A percentile compares a stretch with the other conserved stretches of the same genome.
Evolutionary conservation across 2,329 filamentous ascomycete species (phyloP).

Genomic region (Hirsutella minnesotensis): DNA sequence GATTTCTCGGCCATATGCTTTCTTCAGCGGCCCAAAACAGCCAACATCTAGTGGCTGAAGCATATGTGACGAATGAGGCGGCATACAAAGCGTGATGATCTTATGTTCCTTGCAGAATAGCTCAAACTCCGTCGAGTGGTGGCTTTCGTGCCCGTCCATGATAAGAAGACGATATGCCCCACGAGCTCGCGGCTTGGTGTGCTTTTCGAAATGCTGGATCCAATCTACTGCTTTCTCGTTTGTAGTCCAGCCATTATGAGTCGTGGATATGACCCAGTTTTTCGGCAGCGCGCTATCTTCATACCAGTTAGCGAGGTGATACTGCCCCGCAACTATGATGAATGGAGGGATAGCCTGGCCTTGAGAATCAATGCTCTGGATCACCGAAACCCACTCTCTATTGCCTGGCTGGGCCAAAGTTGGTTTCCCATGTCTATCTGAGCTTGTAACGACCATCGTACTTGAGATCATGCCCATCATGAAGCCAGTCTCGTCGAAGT

Average conservation of each 20-base stretch:
- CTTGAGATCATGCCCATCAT: slow-evolving; percentile 15
- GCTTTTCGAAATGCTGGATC: not conserved
- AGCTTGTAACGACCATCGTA: slow-evolving; percentile 13
- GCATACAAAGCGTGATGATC: not conserved
- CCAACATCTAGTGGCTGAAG: not conserved
- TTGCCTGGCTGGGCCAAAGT: slow-evolving; percentile 14
- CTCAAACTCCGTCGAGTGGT: not conserved
- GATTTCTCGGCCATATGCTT: not conserved
- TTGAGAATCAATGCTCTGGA: slow-evolving; percentile 4
- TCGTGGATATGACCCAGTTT: not conserved
- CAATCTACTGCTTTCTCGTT: too few relatives aligned
- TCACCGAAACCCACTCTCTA: slow-evolving; percentile 14
- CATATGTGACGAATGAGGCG: not conserved
- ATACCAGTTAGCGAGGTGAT: too few relatives aligned
- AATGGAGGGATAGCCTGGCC: not conserved
- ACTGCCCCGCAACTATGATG: too few relatives aligned
- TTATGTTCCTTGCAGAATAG: not conserved
- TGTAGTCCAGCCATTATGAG: not conserved
- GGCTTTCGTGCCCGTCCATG: not conserved
- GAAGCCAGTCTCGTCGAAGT: slow-evolving; percentile 18
- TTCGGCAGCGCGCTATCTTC: too few relatives aligned
- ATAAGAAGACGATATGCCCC: not conserved
- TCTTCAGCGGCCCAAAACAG: not conserved
- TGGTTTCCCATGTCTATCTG: slow-evolving; percentile 10
- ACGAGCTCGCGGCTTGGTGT: not conserved